These are phyloP conservation scores for Cryphonectria japonica DNA, from an alignment of 2,329 filamentous ascomycete species.

Conservation along the genomic window DNA sequence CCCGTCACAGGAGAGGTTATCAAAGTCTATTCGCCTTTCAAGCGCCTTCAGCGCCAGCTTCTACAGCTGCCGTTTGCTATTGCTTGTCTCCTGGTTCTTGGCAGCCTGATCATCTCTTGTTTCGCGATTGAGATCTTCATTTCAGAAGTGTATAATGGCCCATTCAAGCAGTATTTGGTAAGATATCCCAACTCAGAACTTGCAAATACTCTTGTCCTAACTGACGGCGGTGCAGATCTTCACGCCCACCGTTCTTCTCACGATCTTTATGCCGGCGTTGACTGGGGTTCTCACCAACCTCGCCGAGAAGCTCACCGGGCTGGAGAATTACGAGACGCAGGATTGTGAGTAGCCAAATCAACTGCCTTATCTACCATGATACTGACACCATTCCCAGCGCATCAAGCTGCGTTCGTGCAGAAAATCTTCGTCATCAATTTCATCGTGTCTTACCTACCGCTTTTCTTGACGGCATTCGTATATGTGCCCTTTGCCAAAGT, in stretches of 20 bases:
- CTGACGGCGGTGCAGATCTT: conserved; percentile 63
- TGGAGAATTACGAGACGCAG: conserved; percentile 91
- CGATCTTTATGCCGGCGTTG: conserved; percentile 77
- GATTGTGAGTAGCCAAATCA: conserved; percentile 52
- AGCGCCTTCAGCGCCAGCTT: conserved; percentile 76
- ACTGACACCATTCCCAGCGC: conserved; percentile 51
- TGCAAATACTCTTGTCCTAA: neutral
- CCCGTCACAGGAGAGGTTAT: conserved; percentile 80
- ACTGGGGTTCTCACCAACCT: conserved; percentile 74
- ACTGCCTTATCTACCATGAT: neutral
- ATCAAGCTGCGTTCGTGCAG: conserved; percentile 81
- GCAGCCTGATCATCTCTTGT: conserved; percentile 80
- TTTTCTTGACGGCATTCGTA: conserved; percentile 91
- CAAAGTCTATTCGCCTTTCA: conserved; percentile 74
- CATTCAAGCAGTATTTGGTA: conserved; percentile 83
- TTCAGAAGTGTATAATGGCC: conserved; percentile 88
- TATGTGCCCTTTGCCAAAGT: conserved; percentile 89
- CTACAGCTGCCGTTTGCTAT: conserved; percentile 85
- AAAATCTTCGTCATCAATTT: conserved; percentile 98
- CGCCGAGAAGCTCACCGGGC: conserved; percentile 76
- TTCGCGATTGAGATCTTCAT: conserved; percentile 97
- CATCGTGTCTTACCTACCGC: conserved; percentile 90
- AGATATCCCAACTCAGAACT: conserved; percentile 37
- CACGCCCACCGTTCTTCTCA: conserved; percentile 86
- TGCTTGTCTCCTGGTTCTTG: conserved; percentile 71